Evolutionary conservation across 257 asterid species (phyloP).

Genomic region (Ilex asprella): DNA sequence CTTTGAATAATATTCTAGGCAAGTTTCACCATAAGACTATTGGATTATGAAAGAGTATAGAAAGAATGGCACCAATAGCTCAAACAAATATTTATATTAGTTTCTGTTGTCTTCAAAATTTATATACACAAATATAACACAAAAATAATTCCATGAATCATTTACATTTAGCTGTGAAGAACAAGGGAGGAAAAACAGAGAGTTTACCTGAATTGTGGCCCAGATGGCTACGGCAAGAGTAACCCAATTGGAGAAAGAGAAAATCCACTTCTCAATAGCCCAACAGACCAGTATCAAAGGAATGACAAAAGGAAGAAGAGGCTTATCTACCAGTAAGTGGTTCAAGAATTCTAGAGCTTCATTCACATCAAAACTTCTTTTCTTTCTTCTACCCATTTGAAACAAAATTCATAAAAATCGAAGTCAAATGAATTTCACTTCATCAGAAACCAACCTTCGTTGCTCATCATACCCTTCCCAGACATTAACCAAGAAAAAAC

Average conservation of each 20-base stretch:
- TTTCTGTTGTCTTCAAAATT: neutral
- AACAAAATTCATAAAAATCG: neutral
- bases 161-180: too few relatives aligned
- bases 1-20: too few relatives aligned
- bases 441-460: neutral
- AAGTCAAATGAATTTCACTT: neutral
- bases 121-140: slow-evolving; percentile 2
- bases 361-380: slow-evolving; percentile 34
- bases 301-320: slow-evolving; percentile 53
- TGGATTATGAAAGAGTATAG: too few relatives aligned
- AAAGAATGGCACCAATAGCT: too few relatives aligned
- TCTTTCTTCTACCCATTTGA: slow-evolving; percentile 56
- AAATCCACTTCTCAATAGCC: slow-evolving; percentile 82
- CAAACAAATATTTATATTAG: too few relatives aligned
- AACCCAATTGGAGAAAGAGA: slow-evolving; percentile 84
- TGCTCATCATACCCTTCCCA: too few relatives aligned
- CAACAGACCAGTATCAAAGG: slow-evolving; percentile 61
- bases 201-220: slow-evolving; percentile 76
- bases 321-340: slow-evolving; percentile 58
- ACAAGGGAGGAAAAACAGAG: neutral
- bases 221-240: slow-evolving; percentile 76
- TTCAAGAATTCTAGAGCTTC: slow-evolving; percentile 43
- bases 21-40: too few relatives aligned
- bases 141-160: too few relatives aligned
- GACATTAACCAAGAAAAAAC: neutral